These are phyloP conservation scores for Trametes sp. DNA, from an alignment of 1,284 basidiomycete genomes.

Conservation along the genomic window DNA sequence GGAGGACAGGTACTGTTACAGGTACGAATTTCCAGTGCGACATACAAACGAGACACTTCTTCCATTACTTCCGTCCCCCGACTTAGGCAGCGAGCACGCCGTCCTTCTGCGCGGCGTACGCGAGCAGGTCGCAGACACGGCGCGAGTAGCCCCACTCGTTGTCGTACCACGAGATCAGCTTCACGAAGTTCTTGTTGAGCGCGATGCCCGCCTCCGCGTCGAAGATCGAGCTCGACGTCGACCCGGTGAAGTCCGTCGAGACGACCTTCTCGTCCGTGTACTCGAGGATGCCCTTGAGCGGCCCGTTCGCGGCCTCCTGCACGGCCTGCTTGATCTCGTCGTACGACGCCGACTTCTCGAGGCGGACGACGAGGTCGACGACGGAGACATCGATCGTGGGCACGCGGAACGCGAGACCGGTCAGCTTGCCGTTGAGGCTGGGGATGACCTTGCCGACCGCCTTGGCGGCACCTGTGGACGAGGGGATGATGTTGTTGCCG, in stretches of 20 bases:
- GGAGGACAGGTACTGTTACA: neutral
- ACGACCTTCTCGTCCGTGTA: constrained; percentile 98
- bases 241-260: constrained; percentile 93
- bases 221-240: constrained; percentile 84
- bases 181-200: constrained; percentile 94
- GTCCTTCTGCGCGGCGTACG: constrained; percentile 84
- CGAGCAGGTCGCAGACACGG: constrained; percentile 92
- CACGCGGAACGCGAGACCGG: constrained; percentile 97
- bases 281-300: constrained; percentile 84
- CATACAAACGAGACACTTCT: constrained; percentile 9
- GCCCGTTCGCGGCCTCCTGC: constrained; percentile 83
- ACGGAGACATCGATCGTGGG: constrained; percentile 98
- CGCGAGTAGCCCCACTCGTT: constrained; percentile 97
- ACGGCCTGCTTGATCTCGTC: constrained; percentile 92
- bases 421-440: constrained; percentile 95
- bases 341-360: constrained; percentile 88
- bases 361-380: constrained; percentile 95
- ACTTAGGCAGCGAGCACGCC: constrained; percentile 31
- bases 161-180: constrained; percentile 97
- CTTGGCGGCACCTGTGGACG: constrained; percentile 99
- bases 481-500: constrained; percentile 99
- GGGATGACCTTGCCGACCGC: constrained; percentile 99
- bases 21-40: constrained; percentile 5
- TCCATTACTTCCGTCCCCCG: constrained; percentile 11
- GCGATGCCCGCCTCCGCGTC: constrained; percentile 95